Evolutionary conservation across 2,329 filamentous ascomycete genomes (phyloP).

Genomic region (Scedosporium minutisporum): DNA sequence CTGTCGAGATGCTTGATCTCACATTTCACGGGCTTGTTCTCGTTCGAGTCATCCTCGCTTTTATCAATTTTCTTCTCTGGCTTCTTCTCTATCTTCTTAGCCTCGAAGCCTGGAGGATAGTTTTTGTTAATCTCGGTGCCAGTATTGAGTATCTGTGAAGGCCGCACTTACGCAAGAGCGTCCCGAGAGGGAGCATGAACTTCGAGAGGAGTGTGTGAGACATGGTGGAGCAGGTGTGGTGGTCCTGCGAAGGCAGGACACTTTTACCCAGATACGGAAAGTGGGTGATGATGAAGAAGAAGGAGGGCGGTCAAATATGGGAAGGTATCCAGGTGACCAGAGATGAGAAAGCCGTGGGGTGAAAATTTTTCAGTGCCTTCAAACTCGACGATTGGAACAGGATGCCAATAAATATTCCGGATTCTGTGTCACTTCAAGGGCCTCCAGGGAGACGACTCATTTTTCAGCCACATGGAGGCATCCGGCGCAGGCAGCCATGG

Average conservation of each 20-base stretch:
- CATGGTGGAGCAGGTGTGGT: not conserved
- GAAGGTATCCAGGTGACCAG: not conserved
- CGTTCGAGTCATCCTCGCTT: not conserved
- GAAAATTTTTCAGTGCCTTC: not conserved
- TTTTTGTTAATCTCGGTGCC: not conserved
- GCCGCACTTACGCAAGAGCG: not conserved
- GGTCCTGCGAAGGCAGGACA: not conserved
- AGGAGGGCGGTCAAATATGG: not conserved
- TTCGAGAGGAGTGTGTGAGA: not conserved
- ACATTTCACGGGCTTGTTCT: conserved; percentile 2
- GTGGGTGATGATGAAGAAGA: not conserved
- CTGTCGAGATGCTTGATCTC: conserved; percentile 3
- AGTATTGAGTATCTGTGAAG: not conserved
- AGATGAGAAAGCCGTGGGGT: not conserved
- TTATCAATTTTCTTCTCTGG: not conserved
- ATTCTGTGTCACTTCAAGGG: not conserved
- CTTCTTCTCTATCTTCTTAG: not conserved
- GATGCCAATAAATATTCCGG: not conserved
- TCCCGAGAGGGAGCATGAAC: not conserved
- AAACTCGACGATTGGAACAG: not conserved
- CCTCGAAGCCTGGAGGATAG: not conserved
- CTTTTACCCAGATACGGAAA: not conserved
- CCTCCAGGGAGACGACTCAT: not conserved
- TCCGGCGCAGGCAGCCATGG: not conserved
- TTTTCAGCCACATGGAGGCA: not conserved